Evolutionary conservation across 441 rosid genomes (phyloP), one percentile per base, ranked within the genome.

Genomic region (Bruguiera hainesii): DNA sequence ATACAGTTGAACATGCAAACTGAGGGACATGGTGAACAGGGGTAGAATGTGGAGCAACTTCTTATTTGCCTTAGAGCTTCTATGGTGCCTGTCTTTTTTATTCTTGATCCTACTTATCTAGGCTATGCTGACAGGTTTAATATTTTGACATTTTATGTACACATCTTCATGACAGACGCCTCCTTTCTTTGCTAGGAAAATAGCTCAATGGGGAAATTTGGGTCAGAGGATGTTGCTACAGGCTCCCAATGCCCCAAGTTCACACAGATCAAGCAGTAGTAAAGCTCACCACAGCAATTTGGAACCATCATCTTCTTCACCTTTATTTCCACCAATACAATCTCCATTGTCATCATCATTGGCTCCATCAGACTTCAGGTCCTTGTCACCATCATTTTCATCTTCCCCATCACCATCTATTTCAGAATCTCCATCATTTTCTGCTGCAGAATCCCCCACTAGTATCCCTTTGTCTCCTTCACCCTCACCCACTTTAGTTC

Each of bases 181-280:
- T 61, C 56, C 56, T 67, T 33, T 59, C 31, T 60, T 56, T 29
- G 59, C 60, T 29, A 87, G 87, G 88, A 75, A 66, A 64, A 56
- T 53, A 8, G 73, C 64, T 46, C 75, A 68, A 48, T 35, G 53
- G 42, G 50, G 66, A 68, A 69, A 68, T 70, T 8, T 63, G 33
- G 73, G 78, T 63, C 71, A 67, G 29, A 61, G 78, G 71, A 73
- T 83, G 78, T 78, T 65, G 75, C 74, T 86, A 80, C 80, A 70
- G 75, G 79, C 58, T 16, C 57, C 53, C 50, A 65, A 68, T 31
- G 25, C 48, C 46, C 51, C 67, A 37, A 70, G 39, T 64, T 65
- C 73, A 62, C 63, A 60, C 53, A 65, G 56, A 71, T 60, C 59
- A 25, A 59, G 71, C 58, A 23, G 39, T 57, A 71, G 64, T 30